Evolutionary conservation across 371 early-diverging fungal genomes (phyloP).

Genomic region (Mortierella sp.): DNA sequence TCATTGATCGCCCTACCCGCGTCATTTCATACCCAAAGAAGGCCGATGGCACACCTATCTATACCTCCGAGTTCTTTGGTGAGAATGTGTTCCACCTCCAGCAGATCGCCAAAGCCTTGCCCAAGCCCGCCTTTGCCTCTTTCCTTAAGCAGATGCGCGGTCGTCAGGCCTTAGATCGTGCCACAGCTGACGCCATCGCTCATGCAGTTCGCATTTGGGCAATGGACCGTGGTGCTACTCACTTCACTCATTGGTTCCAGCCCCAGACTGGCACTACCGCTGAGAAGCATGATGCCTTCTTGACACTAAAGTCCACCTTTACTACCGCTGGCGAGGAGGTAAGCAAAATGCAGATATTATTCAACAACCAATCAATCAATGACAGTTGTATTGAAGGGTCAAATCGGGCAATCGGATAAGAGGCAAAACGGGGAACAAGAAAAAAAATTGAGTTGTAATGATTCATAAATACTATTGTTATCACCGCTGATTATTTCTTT

Average conservation of each 20-base stretch:
- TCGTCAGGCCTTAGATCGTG: constrained; percentile 87
- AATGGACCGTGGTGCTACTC: constrained; percentile 93
- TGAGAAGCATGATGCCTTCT: constrained; percentile 98
- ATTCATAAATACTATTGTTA: constrained; percentile 11
- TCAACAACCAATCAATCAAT: background rate
- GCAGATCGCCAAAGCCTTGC: constrained; percentile 88
- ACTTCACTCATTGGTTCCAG: constrained; percentile 99
- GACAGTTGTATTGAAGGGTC: background rate
- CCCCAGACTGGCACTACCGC: constrained; percentile 98
- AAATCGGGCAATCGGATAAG: background rate
- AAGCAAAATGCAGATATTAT: constrained; percentile 5
- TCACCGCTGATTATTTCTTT: background rate
- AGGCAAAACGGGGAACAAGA: background rate
- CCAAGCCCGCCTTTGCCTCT: constrained; percentile 93
- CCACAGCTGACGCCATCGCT: constrained; percentile 97
- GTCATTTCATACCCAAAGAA: constrained; percentile 79
- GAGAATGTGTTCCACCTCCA: constrained; percentile 92
- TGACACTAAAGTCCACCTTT: constrained; percentile 83
- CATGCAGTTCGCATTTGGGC: constrained; percentile 98
- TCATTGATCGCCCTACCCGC: constrained; percentile 68
- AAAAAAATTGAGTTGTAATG: constrained; percentile 12
- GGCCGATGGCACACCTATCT: constrained; percentile 75
- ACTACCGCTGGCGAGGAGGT: constrained; percentile 86
- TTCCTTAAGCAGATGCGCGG: constrained; percentile 93
- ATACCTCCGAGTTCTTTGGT: constrained; percentile 92